Evolutionary conservation across 257 asterid species (phyloP).

Genomic region (Capsicum baccatum): DNA sequence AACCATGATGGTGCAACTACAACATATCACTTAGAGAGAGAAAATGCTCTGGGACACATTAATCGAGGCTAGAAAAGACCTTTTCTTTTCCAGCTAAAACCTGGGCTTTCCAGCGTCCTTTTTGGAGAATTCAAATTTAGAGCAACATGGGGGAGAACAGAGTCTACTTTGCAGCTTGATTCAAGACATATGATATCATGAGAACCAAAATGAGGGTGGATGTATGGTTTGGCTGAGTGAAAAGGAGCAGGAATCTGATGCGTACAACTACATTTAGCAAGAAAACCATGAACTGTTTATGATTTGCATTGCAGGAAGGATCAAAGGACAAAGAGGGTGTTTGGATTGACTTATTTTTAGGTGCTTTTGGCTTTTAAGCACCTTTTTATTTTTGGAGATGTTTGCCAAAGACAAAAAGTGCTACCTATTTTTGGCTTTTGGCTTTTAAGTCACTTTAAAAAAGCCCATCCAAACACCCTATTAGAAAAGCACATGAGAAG

Average conservation of each 20-base stretch:
- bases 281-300: not conserved
- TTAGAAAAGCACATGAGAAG: not conserved
- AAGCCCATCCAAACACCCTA: too few relatives aligned
- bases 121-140: not conserved
- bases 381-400: too few relatives aligned
- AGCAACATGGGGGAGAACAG: not conserved
- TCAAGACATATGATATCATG: not conserved
- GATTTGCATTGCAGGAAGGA: constrained; percentile 5
- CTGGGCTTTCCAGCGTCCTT: not conserved
- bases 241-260: constrained; percentile 1
- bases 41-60: not conserved
- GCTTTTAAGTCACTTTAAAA: too few relatives aligned
- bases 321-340: not conserved
- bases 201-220: not conserved
- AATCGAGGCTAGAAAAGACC: not conserved
- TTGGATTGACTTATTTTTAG: too few relatives aligned
- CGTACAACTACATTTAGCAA: not conserved
- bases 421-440: too few relatives aligned
- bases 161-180: constrained; percentile 8
- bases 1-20: not conserved
- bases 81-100: not conserved
- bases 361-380: too few relatives aligned
- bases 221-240: not conserved
- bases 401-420: too few relatives aligned
- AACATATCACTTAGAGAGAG: not conserved